These are phyloP conservation scores for Acer negundo DNA, from an alignment of 345 rosid genomes.

Conservation along the genomic window DNA sequence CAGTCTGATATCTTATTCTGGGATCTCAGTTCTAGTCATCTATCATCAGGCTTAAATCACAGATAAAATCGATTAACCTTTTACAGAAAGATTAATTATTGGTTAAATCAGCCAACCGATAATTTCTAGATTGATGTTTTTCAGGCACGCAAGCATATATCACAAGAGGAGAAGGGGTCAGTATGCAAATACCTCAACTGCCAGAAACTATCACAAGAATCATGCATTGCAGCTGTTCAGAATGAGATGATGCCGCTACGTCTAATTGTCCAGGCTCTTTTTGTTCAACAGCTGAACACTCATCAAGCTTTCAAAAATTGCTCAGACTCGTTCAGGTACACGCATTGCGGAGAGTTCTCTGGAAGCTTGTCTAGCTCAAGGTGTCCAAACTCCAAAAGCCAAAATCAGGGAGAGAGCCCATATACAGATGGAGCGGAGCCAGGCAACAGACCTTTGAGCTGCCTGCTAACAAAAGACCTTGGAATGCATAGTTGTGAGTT, in stretches of 20 bases:
- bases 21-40: background rate
- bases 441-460: slow-evolving; percentile 40
- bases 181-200: slow-evolving; percentile 76
- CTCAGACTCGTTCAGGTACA: slow-evolving; percentile 57
- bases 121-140: slow-evolving; percentile 9
- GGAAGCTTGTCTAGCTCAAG: slow-evolving; percentile 60
- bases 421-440: slow-evolving; percentile 46
- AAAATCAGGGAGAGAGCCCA: slow-evolving; percentile 50
- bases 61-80: background rate
- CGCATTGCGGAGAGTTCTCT: slow-evolving; percentile 47
- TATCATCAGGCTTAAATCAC: background rate
- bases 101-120: background rate
- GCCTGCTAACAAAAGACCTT: slow-evolving; percentile 44
- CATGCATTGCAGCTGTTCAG: slow-evolving; percentile 72
- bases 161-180: slow-evolving; percentile 64
- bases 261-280: slow-evolving; percentile 71
- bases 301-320: slow-evolving; percentile 81
- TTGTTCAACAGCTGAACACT: slow-evolving; percentile 71
- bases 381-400: slow-evolving; percentile 55
- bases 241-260: slow-evolving; percentile 87
- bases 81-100: background rate
- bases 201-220: slow-evolving; percentile 69
- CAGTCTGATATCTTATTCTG: background rate
- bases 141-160: slow-evolving; percentile 53
- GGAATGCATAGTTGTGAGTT: slow-evolving; percentile 34